Evolutionary conservation across 768 basidiomycete genomes (phyloP), one percentile per base, ranked within the genome.

Genomic region (Vararia minispora): DNA sequence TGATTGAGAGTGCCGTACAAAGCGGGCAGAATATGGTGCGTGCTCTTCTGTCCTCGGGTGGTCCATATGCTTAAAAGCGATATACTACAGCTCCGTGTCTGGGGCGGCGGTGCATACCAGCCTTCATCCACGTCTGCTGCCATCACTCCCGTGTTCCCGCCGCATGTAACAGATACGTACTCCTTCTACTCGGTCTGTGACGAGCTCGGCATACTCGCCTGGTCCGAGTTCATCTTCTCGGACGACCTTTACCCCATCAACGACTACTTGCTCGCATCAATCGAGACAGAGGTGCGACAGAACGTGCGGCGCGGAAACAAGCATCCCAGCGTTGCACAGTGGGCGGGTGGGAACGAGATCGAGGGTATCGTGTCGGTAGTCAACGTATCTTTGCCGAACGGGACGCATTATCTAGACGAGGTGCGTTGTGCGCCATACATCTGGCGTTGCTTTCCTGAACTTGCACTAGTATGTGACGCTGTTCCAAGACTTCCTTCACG

Each of bases 281-380:
- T 75, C 36, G 69, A 70, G 31, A 66, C 69, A 2, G 74, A 76
- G 48, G 69, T 75, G 11, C 58, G 69, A 14, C 70, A 76, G 53
- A 75, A 76, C 40, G 69, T 74, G 2, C 58, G 73, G 16, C 57
- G 74, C 17, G 50, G 74, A 14, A 76, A 74, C 43, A 58, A 60
- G 20, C 73, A 76, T 40, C 72, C 74, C 3, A 75, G 72, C 52
- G 68, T 66, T 45, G 68, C 55, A 2, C 73, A 74, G 38, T 76
- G 74, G 72, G 73, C 74, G 9, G 72, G 70, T 8, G 72, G 73
- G 14, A 76, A 76, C 52, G 72, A 74, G 50, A 73, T 74, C 33
- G 73, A 75, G 47, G 70, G 66, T 0, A 74, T 74, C 29, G 69
- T 67, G 9, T 58, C 63, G 28, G 36, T 20, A 7, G 61, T 61